Base-by-base conservation (phyloP, 352 stramenopile genomes). In the Globisporangium cederbergense region DNA sequence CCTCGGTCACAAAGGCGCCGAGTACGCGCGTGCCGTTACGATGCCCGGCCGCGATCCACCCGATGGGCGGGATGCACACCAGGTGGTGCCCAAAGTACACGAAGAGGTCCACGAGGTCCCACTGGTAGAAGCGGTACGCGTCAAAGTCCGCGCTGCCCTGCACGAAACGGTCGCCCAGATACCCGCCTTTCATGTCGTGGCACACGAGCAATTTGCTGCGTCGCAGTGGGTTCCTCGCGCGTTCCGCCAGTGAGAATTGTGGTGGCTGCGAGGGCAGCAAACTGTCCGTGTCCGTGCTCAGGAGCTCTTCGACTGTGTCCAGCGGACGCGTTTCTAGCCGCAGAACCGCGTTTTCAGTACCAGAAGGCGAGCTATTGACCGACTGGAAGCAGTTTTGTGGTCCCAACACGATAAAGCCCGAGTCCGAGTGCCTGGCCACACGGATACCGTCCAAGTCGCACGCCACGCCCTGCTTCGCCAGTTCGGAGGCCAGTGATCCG, bases 111-210 rank as follows among this genome's bases (percentile, higher is more conserved):
- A 87, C 63, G 6, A 83, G 53, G 46, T 79, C 76, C 78, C 78
- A 88, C 55, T 85, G 72, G 55, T 83, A 88, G 16, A 85, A 73
- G 42, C 74, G 55, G 52, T 83, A 78, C 18, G 68, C 73, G 28
- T 80, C 65, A 62, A 76, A 79, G 38, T 71, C 66, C 3, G 60
- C 18, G 49, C 72, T 68, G n/a, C 74, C 67, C 66, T 81, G 71
- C 11, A 72, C 76, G 50, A 78, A 77, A 18, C 74, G 68, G 54
- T 77, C 71, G 55, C 67, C 61, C 40, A 77, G 62, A 51, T 80
- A 89, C 7, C 74, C 77, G n/a, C 76, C 77, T 62, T 73, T 71
- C 76, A 89, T 75, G 42, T 86, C 77, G 54, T 87, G 76, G 20
- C 77, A 89, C 22, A 86, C 73, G 50, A 89, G 64, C 60, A 89